Base-by-base conservation (phyloP, 768 basidiomycete genomes). In the Tulasnella sp. region DNA sequence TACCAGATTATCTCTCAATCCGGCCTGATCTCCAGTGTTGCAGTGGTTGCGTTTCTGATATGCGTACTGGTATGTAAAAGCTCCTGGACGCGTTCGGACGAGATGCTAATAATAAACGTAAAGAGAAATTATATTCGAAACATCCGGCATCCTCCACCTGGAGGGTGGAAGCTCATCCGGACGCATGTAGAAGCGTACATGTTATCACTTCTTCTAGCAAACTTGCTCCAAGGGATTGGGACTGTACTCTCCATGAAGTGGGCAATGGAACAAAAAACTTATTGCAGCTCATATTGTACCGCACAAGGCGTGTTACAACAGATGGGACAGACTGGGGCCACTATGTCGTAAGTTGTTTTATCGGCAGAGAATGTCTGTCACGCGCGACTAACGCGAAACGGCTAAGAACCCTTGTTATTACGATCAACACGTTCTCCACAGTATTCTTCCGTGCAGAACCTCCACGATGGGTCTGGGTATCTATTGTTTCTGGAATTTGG, bases 121-220 rank as follows among this genome's bases (percentile, higher is more conserved):
- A 45, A 51, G 49, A 43, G 22, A 16, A 51, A 51, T 29, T 51
- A 51, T 22, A 43, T 51, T 19, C 37, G 49, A 9, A 51, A 51
- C 29, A 19, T 51, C 12, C 22, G 31, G 2, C 5, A 51, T 29
- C 49, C 49, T 10, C 49, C 49, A 29, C 49, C 49, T 2, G 49
- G 49, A 1, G 35, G 24, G 34, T 51, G 49, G 49, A 27, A 34
- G 10, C 51, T 45, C 19, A 53, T 53, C 19, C 51, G 51, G 9
- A 46, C 51, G 42, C 51, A 46, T 20, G 43, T 45, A 5, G 51
- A 53, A n/a, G 49, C 49, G 2, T 53, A 31, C 32, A n/a, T 53
- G 6, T 15, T 45, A 8, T 45, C 51, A 32, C 33, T 53, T 10
- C 16, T 46, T n/a, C 13, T 31, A 22, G 51, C 44, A 9, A 45